phyloP scores from a whole-genome alignment of 208 protist species.

The Trypanosoma cruzi region DNA sequence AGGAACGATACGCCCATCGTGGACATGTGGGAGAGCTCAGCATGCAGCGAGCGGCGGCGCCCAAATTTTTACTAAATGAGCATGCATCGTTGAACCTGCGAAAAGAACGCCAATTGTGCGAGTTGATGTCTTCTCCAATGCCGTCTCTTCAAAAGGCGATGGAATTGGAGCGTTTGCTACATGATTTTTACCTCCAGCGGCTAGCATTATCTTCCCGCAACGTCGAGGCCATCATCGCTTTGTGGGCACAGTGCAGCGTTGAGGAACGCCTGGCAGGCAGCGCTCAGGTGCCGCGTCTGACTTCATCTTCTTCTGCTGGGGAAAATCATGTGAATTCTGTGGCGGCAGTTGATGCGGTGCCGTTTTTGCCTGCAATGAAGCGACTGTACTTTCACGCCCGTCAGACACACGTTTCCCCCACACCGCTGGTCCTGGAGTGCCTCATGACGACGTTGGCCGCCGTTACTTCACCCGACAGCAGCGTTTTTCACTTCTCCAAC shows the following conservation, averaged over 20 bases:
- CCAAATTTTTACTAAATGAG: constrained; percentile 41
- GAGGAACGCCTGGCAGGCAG: constrained; percentile 41
- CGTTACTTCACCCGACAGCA: constrained; percentile 31
- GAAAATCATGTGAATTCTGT: background rate
- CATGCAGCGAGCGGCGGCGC: constrained; percentile 27
- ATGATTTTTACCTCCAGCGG: constrained; percentile 46
- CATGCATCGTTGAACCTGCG: constrained; percentile 64
- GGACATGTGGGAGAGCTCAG: constrained; percentile 63
- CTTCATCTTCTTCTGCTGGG: background rate
- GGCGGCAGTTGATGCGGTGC: constrained; percentile 29
- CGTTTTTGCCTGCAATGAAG: constrained; percentile 69
- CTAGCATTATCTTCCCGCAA: constrained; percentile 57
- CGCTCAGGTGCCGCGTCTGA: background rate
- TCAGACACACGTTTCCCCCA: constrained; percentile 61
- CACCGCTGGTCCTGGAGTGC: constrained; percentile 66
- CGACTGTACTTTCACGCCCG: constrained; percentile 76
- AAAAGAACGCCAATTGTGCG: constrained; percentile 72
- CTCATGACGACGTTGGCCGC: constrained; percentile 73
- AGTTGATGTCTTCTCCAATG: constrained; percentile 68
- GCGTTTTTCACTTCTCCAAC: constrained; percentile 66
- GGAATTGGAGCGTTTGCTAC: constrained; percentile 47
- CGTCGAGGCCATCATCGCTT: constrained; percentile 60
- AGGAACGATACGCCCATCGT: constrained; percentile 55
- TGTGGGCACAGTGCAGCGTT: constrained; percentile 70
- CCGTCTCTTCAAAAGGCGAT: constrained; percentile 53